Percentiles rank a stretch among this genome's conserved stretches.
These are phyloP conservation scores for Misopates orontium DNA, from an alignment of 257 asterid species.

Conservation along the genomic window DNA sequence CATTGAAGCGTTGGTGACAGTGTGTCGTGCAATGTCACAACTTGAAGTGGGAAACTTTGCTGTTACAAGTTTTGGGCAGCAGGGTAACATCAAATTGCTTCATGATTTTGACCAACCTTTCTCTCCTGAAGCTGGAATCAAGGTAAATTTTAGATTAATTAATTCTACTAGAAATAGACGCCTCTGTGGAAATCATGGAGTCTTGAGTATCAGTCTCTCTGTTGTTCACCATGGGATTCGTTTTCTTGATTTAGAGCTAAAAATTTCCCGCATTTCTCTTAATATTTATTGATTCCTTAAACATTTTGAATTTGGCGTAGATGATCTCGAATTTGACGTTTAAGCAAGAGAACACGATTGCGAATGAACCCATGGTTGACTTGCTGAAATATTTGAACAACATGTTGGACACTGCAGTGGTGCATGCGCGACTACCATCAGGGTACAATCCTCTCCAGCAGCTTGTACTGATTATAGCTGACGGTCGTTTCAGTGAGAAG, in stretches of 20 bases:
- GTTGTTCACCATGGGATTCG: not conserved
- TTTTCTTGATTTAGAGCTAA: not conserved
- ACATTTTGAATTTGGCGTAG: conserved; percentile 36
- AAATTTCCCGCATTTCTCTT: not conserved
- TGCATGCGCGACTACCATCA: conserved; percentile 73
- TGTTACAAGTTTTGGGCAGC: conserved; percentile 90
- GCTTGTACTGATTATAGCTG: conserved; percentile 90
- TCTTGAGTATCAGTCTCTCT: not conserved
- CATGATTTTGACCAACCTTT: conserved; percentile 88
- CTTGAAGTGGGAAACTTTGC: conserved; percentile 89
- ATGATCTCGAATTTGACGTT: conserved; percentile 92
- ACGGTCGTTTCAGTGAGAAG: conserved; percentile 88
- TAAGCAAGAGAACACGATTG: conserved; percentile 81
- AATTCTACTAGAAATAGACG: not conserved
- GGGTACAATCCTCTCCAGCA: conserved; percentile 93
- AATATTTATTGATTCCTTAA: conserved; percentile 15
- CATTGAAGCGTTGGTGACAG: conserved; percentile 86
- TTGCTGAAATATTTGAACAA: conserved; percentile 69
- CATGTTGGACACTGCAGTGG: conserved; percentile 65
- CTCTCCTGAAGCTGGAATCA: conserved; percentile 83
- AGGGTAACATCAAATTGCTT: conserved; percentile 75
- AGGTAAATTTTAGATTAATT: conserved; percentile 45
- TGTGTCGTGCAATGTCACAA: conserved; percentile 96
- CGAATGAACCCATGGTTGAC: conserved; percentile 81
- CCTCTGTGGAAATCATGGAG: not conserved